phyloP scores from a whole-genome alignment of 495 filamentous ascomycete species.

The Chaetomium cochliodes region DNA sequence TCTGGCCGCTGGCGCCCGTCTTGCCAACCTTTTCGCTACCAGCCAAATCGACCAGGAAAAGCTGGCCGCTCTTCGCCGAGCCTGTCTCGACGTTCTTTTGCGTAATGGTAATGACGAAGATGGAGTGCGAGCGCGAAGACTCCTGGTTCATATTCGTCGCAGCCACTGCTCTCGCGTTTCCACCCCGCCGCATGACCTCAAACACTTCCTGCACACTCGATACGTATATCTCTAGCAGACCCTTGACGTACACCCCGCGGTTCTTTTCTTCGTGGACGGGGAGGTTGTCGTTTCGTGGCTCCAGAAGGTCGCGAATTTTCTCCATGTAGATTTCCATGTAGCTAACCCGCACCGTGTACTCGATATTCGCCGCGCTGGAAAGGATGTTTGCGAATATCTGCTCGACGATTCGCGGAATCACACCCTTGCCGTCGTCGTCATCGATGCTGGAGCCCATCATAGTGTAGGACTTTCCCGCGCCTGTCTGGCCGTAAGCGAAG shows the following conservation, averaged over 20 bases:
- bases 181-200: conserved; percentile 93
- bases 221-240: conserved; percentile 90
- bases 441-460: conserved; percentile 99
- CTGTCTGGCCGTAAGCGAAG: conserved; percentile 98
- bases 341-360: conserved; percentile 95
- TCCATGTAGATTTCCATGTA: conserved; percentile 99
- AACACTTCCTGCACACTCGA: conserved; percentile 94
- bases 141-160: conserved; percentile 99
- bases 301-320: conserved; percentile 87
- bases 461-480: conserved; percentile 96
- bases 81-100: conserved; percentile 98
- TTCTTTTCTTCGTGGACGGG: conserved; percentile 97
- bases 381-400: conserved; percentile 96
- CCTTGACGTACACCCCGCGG: conserved; percentile 94
- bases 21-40: conserved; percentile 99
- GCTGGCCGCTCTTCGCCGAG: conserved; percentile 91
- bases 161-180: conserved; percentile 82
- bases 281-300: conserved; percentile 90
- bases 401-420: conserved; percentile 95
- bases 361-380: conserved; percentile 86
- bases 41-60: conserved; percentile 96
- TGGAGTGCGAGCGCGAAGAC: conserved; percentile 96
- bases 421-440: conserved; percentile 81
- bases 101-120: conserved; percentile 94
- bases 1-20: conserved; percentile 96